A percentile compares a stretch with the other conserved stretches of the same genome.
Evolutionary conservation across 2,329 filamentous ascomycete species (phyloP).

Genomic region (Cryphonectria radicalis): DNA sequence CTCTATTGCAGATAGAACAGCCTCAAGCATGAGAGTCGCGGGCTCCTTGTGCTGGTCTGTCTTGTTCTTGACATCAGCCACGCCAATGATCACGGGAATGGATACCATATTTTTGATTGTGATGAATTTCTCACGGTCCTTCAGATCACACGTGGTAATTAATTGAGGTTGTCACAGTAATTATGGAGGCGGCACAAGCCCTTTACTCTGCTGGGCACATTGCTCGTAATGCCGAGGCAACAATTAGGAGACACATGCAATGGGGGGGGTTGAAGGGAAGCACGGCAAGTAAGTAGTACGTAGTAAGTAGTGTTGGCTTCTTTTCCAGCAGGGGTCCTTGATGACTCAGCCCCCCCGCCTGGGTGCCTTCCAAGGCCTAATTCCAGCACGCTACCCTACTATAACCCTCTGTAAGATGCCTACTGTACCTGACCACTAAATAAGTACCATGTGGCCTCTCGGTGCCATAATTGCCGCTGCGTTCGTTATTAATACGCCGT

Average conservation of each 20-base stretch:
- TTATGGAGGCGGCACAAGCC: not conserved
- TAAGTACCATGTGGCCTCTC: not conserved
- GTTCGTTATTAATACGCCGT: not conserved
- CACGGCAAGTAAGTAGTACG: too few relatives aligned
- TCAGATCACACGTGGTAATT: not conserved
- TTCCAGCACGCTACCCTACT: not conserved
- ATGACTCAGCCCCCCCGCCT: not conserved
- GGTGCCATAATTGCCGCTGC: too few relatives aligned
- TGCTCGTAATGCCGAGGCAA: not conserved
- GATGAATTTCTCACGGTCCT: not conserved
- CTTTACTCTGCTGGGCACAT: not conserved
- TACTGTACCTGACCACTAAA: not conserved
- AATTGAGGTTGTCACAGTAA: not conserved
- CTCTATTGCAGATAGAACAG: slow-evolving; percentile 54
- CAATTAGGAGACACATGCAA: too few relatives aligned
- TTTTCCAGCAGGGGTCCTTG: not conserved
- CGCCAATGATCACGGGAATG: slow-evolving; percentile 62
- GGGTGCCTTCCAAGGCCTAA: not conserved
- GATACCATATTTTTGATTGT: slow-evolving; percentile 4
- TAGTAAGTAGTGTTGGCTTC: too few relatives aligned
- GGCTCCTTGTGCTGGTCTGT: slow-evolving; percentile 64
- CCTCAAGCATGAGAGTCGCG: slow-evolving; percentile 59
- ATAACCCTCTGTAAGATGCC: not conserved
- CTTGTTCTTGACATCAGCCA: slow-evolving; percentile 65
- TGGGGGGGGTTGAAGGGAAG: too few relatives aligned